Evolutionary conservation across 208 protist species (phyloP).

Genomic region (Tetramitus jugosus): DNA sequence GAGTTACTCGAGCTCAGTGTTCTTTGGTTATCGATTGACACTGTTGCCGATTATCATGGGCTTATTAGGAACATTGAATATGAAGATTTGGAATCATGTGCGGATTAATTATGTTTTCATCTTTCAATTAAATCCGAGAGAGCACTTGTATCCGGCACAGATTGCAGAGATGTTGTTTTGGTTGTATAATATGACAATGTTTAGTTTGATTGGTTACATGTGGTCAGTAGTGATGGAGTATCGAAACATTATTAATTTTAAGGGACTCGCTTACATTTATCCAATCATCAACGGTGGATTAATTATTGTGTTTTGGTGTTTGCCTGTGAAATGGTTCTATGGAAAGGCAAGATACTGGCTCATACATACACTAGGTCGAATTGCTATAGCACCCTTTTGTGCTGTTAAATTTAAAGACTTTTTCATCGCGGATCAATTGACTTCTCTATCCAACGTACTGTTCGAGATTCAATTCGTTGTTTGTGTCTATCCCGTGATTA

Average conservation of each 20-base stretch:
- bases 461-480: slow-evolving; percentile 38
- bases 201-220: no score
- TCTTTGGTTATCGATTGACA: neutral
- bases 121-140: neutral
- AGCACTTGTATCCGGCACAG: neutral
- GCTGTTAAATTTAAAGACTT: slow-evolving; percentile 45
- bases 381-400: slow-evolving; percentile 41
- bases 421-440: slow-evolving; percentile 47
- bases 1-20: neutral
- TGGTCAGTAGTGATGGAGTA: no score
- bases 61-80: neutral
- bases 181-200: no score
- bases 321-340: no score
- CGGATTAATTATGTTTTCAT: neutral
- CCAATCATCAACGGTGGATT: no score
- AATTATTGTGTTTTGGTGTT: no score
- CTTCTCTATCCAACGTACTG: slow-evolving; percentile 34
- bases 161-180: neutral
- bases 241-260: no score
- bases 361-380: no score
- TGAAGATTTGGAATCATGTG: neutral
- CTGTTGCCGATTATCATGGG: neutral
- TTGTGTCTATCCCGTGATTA: slow-evolving; percentile 13
- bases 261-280: no score
- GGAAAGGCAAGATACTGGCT: no score